phyloP scores from a whole-genome alignment of 108 stramenopile species.

The Skeletonema marinoi region DNA sequence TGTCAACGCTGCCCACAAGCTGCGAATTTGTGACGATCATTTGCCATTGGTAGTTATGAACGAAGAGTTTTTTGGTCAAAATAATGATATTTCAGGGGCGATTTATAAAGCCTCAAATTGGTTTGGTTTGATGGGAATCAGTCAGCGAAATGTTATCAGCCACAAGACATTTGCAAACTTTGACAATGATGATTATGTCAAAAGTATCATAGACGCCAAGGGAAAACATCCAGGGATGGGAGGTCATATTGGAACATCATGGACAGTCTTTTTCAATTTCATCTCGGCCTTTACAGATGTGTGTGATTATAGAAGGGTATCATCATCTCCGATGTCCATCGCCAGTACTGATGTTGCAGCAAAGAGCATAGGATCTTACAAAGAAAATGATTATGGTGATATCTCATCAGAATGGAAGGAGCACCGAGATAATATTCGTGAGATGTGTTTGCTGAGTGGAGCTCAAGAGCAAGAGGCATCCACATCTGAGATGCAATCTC shows the following conservation, averaged over 20 bases:
- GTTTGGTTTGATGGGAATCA: slow-evolving; percentile 5
- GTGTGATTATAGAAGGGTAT: slow-evolving; percentile 1
- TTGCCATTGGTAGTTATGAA: slow-evolving; percentile 11
- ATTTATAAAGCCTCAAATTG: slow-evolving; percentile 3
- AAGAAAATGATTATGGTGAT: no score
- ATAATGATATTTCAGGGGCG: neutral
- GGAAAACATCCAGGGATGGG: slow-evolving; percentile 25
- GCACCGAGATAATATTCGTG: no score
- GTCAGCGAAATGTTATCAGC: slow-evolving; percentile 2
- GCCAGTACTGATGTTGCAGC: neutral
- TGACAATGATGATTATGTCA: neutral
- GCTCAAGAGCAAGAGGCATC: no score
- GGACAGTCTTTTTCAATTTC: slow-evolving; percentile 32
- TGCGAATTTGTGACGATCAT: slow-evolving; percentile 9
- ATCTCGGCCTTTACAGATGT: slow-evolving; percentile 16
- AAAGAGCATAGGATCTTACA: no score
- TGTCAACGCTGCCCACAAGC: slow-evolving; percentile 11
- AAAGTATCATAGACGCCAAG: neutral
- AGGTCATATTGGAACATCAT: slow-evolving; percentile 27
- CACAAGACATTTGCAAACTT: slow-evolving; percentile 2
- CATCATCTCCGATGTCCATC: neutral
- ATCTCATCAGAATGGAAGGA: no score
- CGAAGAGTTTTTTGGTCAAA: neutral
- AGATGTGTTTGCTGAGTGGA: no score
- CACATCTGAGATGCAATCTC: no score